A percentile compares a stretch with the other conserved stretches of the same genome.
phyloP scores from a whole-genome alignment of 2,329 filamentous ascomycete species.

The Arthrobotrys pseudoclavata region DNA sequence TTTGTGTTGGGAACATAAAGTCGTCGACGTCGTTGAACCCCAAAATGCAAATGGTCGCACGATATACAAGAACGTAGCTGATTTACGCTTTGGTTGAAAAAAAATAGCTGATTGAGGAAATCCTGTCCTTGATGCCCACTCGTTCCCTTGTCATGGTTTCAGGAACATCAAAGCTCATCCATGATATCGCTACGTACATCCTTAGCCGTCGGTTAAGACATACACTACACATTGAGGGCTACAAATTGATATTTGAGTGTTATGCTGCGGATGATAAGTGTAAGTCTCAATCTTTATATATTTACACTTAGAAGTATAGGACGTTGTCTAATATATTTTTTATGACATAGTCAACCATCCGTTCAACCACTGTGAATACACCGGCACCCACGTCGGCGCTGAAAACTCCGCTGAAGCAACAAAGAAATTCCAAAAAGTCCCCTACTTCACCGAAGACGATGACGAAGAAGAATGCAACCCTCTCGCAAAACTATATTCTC shows the following conservation, averaged over 20 bases:
- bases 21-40: neutral
- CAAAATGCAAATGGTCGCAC: neutral
- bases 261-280: slow-evolving; percentile 40
- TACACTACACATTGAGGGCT: slow-evolving; percentile 37
- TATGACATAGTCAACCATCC: slow-evolving; percentile 41
- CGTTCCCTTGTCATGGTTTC: slow-evolving; percentile 34
- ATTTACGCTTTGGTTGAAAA: neutral
- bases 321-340: neutral
- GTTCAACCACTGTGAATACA: slow-evolving; percentile 55
- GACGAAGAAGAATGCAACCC: slow-evolving; percentile 37
- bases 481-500: slow-evolving; percentile 37
- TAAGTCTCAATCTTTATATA: neutral
- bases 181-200: slow-evolving; percentile 54
- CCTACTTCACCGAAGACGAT: slow-evolving; percentile 8
- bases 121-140: slow-evolving; percentile 52
- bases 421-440: slow-evolving; percentile 27
- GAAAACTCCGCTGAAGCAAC: slow-evolving; percentile 8
- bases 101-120: slow-evolving; percentile 49
- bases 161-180: slow-evolving; percentile 48
- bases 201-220: slow-evolving; percentile 41
- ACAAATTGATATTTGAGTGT: slow-evolving; percentile 44
- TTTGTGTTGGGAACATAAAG: slow-evolving; percentile 8
- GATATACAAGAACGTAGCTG: neutral
- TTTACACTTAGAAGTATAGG: neutral
- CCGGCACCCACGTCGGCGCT: slow-evolving; percentile 28